These are phyloP conservation scores for Hypoxylon intermedium DNA, from an alignment of 495 filamentous ascomycete genomes.

Conservation along the genomic window DNA sequence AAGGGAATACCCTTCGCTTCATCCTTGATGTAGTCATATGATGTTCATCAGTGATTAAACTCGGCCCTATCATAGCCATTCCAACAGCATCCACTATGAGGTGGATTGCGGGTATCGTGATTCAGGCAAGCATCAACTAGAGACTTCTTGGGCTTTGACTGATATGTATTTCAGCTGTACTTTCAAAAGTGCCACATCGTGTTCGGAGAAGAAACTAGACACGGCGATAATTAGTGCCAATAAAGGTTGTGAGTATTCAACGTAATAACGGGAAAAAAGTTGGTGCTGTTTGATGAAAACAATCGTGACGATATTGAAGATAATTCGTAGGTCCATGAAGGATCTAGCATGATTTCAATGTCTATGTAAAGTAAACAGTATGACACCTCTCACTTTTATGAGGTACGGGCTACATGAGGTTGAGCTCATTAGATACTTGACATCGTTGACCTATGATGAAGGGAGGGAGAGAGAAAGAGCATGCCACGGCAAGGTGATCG, in stretches of 20 bases:
- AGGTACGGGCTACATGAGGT: conserved; percentile 13
- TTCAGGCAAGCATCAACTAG: background rate
- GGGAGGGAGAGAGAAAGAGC: conserved; percentile 13
- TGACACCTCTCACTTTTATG: conserved; percentile 15
- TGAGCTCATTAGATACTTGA: conserved; percentile 11
- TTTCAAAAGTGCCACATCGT: background rate
- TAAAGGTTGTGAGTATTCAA: background rate
- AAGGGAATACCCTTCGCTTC: conserved; percentile 60
- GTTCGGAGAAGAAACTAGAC: background rate
- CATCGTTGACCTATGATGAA: conserved; percentile 5
- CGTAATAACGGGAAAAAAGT: background rate
- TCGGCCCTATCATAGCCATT: conserved; percentile 26
- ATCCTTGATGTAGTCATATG: conserved; percentile 40
- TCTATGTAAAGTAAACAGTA: conserved; percentile 10
- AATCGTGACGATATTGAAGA: conserved; percentile 12
- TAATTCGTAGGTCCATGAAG: conserved; percentile 2
- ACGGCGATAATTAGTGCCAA: background rate
- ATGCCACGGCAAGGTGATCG: conserved; percentile 38
- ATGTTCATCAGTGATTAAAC: conserved; percentile 17
- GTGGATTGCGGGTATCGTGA: background rate
- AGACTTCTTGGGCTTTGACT: background rate
- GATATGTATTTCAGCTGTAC: background rate
- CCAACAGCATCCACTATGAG: background rate
- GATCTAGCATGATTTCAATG: background rate
- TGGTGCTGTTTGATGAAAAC: conserved; percentile 7